These are phyloP conservation scores for Phytopythium ostracodes DNA, from an alignment of 352 stramenopile genomes.

Conservation along the genomic window DNA sequence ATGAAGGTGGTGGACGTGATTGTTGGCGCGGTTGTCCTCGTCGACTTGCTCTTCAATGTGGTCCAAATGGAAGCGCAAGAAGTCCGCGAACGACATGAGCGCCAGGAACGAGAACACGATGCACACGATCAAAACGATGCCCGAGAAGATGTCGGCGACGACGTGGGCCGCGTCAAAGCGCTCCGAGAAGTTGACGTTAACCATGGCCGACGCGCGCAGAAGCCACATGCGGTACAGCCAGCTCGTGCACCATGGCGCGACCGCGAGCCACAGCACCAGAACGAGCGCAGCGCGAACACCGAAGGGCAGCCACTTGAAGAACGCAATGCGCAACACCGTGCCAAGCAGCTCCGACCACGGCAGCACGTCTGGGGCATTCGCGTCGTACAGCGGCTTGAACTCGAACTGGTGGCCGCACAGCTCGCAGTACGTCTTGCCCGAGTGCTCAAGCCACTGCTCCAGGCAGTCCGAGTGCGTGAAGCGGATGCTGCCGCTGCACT, in stretches of 20 bases:
- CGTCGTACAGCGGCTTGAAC: constrained; percentile 92
- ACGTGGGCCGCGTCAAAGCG: constrained; percentile 68
- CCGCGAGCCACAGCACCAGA: constrained; percentile 79
- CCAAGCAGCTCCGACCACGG: constrained; percentile 84
- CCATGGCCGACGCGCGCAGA: constrained; percentile 78
- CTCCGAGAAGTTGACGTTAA: constrained; percentile 82
- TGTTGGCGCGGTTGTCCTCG: constrained; percentile 20
- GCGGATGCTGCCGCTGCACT: constrained; percentile 94
- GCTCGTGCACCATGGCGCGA: constrained; percentile 89
- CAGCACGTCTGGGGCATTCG: constrained; percentile 79
- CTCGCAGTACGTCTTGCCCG: constrained; percentile 90
- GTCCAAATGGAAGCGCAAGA: constrained; percentile 90
- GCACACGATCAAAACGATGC: constrained; percentile 86
- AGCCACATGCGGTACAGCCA: constrained; percentile 95
- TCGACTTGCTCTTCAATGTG: constrained; percentile 67
- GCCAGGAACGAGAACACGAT: constrained; percentile 94
- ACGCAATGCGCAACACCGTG: constrained; percentile 72
- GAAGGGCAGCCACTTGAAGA: constrained; percentile 89
- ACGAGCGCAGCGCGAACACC: constrained; percentile 71
- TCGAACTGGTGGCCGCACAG: constrained; percentile 91
- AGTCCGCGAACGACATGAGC: constrained; percentile 94
- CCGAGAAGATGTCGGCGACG: constrained; percentile 84
- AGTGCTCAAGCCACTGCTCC: constrained; percentile 92
- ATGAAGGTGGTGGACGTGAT: constrained; percentile 17
- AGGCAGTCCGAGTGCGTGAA: constrained; percentile 94